Percentiles rank a stretch among this genome's conserved stretches.
Evolutionary conservation across 768 basidiomycete genomes (phyloP).

Genomic region (Termitomyces sp.): DNA sequence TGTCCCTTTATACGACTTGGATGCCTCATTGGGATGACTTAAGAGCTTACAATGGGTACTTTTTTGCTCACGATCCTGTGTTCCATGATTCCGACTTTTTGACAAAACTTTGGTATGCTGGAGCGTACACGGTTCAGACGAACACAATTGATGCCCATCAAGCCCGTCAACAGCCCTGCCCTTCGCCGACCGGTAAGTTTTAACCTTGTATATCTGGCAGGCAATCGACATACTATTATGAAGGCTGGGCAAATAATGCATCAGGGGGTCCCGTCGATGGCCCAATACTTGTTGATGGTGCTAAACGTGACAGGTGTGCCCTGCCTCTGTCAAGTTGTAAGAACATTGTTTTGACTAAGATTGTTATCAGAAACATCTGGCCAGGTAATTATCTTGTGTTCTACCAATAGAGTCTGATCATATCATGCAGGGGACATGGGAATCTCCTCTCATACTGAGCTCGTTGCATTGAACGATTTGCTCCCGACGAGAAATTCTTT

Average conservation of each 20-base stretch:
- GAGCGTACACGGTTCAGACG: constrained; percentile 51
- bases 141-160: constrained; percentile 36
- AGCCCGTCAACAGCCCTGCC: constrained; percentile 28
- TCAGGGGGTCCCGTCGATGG: constrained; percentile 41
- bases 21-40: constrained; percentile 45
- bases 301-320: constrained; percentile 36
- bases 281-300: constrained; percentile 50
- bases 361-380: too few relatives aligned
- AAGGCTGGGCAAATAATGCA: constrained; percentile 46
- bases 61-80: constrained; percentile 34
- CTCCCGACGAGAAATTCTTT: constrained; percentile 40
- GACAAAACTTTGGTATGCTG: constrained; percentile 51
- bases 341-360: too few relatives aligned
- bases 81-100: constrained; percentile 41
- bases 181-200: constrained; percentile 14
- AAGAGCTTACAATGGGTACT: constrained; percentile 42
- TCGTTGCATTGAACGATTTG: constrained; percentile 29
- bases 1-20: constrained; percentile 39
- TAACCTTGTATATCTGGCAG: background rate
- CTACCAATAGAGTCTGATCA: background rate
- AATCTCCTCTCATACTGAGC: constrained; percentile 33
- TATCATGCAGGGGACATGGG: constrained; percentile 31
- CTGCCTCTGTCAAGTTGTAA: too few relatives aligned
- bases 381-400: too few relatives aligned
- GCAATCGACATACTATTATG: background rate